Base-by-base conservation (phyloP, 208 protist genomes). In the Leptomonas seymouri region DNA sequence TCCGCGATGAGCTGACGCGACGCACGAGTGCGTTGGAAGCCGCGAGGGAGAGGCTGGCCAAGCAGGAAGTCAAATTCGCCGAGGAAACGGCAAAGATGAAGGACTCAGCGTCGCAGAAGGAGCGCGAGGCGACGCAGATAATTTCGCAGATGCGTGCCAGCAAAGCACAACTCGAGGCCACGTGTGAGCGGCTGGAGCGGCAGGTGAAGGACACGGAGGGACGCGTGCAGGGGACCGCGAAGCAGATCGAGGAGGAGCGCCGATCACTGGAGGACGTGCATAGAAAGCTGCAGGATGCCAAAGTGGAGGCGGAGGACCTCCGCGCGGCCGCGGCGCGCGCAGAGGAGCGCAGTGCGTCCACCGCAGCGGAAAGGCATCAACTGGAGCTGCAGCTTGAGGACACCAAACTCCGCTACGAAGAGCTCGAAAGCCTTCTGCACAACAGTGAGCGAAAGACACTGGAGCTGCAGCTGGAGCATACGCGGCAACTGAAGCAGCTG, bases 211-310 rank as follows among this genome's bases (percentile, higher is more conserved):
- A 89, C 23, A 61, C 65, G 49, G 84, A 86, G 76, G 77, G 76
- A 7, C 84, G 81, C 9, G 61, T 80, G 30, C 73, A 85, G 63
- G 79, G 73, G 12, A 78, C 71, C 18, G 71, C 58, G 49, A 72
- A 66, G 67, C 83, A 90, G 59, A 68, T 85, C 23, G 84, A 74
- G 39, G 76, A 85, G 51, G 86, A 85, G 65, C 81, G 82, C 18
- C 74, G 63, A 9, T 81, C 78, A 36, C 77, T 90, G 18, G 76
- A 89, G 69, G 78, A 73, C 30, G 76, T 74, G 16, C 70, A 66
- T 25, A 59, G 51, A 30, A 41, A 74, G 46, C 66, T 83, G 44
- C 80, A 82, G 66, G 81, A 88, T 31, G 65, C 80, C 42, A 71
- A 78, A 11, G 78, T 75, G 9, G 72, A 76, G 51, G 59, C 57